Evolutionary conservation across 2,329 filamentous ascomycete genomes (phyloP), one percentile per base, ranked within the genome.

Genomic region (Cercospora citrullina): DNA sequence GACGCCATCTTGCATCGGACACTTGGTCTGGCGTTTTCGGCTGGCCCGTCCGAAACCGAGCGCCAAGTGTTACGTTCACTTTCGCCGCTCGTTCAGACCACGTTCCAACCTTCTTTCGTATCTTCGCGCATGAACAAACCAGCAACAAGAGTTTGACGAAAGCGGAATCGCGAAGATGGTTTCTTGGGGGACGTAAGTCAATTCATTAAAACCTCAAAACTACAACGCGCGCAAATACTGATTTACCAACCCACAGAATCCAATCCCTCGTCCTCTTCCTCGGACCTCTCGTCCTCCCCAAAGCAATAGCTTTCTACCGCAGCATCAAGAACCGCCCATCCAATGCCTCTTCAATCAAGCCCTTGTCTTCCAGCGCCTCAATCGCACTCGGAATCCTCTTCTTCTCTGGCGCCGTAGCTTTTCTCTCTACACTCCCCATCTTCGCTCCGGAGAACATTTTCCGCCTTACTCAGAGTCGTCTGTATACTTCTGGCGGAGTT

Each of bases 381-480:
- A 81, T 88, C 77, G 81, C 89, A 66, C 81, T 92, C 75, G 80
- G 84, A 67, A 76, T 91, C 74, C 82, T 95, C 74, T 82, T 87
- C 77, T 63, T 86, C 73, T 82, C 84, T 70, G 83, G 83, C 57
- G 72, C 84, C 55, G 69, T 85, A 67, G 86, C 84, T 72, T 79
- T 91, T 62, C 74, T 89, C 67, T 85, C 87, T 67, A 89, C 90
- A 16, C 81, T 94, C 0, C 89, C 92, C 0, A 71, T 81, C 67
- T 89, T 93, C 75, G 83, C 87, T 5, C 90, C 91, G 4, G 89
- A 92, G 77, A 97, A 97, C 81, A 83, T 98, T 79, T 97, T 98
- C 84, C 77, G 80, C 31, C 79, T 84, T 18, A 97, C 94, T 0
- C 84, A 89, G 66, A 95, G 92, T 61, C 91, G 94, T 36, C 87